Evolutionary conservation across 1,139 yeast species (phyloP).

Genomic region (Suhomyces maxii): DNA sequence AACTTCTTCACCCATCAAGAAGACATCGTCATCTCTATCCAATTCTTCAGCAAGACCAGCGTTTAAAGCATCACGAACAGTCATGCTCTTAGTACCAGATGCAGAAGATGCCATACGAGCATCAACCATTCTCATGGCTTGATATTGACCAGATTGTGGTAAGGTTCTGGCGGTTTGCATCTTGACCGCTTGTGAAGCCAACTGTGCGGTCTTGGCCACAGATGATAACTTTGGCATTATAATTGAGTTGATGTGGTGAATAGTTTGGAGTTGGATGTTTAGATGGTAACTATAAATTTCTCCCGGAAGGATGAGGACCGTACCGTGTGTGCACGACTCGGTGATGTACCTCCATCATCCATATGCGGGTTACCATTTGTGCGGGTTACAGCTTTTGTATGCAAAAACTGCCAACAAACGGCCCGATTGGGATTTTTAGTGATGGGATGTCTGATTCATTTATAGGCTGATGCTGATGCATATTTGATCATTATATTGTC

Average conservation of each 20-base stretch:
- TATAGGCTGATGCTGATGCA: no score
- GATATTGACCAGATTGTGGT: constrained; percentile 33
- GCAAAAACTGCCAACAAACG: no score
- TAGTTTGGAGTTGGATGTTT: background rate
- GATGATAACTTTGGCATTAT: constrained; percentile 35
- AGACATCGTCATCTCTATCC: constrained; percentile 92
- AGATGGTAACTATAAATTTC: background rate
- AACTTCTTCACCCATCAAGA: constrained; percentile 97
- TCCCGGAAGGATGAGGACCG: constrained; percentile 21
- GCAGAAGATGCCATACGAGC: constrained; percentile 49
- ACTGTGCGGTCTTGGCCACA: constrained; percentile 49
- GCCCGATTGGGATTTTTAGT: no score
- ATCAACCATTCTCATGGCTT: constrained; percentile 37
- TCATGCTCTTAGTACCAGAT: constrained; percentile 64
- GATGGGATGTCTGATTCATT: no score
- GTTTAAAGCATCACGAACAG: constrained; percentile 97
- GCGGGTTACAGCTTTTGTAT: no score
- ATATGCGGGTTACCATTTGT: no score
- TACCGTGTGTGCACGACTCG: constrained; percentile 11
- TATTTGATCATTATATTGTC: no score
- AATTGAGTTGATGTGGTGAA: constrained; percentile 16
- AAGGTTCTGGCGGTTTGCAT: constrained; percentile 24
- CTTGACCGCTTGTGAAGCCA: constrained; percentile 44
- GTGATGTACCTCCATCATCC: constrained; percentile 6
- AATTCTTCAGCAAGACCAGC: constrained; percentile 95